A percentile compares a stretch with the other conserved stretches of the same genome.
Evolutionary conservation across 106 monocot species (phyloP).

Genomic region (Dioscorea dumetorum): DNA sequence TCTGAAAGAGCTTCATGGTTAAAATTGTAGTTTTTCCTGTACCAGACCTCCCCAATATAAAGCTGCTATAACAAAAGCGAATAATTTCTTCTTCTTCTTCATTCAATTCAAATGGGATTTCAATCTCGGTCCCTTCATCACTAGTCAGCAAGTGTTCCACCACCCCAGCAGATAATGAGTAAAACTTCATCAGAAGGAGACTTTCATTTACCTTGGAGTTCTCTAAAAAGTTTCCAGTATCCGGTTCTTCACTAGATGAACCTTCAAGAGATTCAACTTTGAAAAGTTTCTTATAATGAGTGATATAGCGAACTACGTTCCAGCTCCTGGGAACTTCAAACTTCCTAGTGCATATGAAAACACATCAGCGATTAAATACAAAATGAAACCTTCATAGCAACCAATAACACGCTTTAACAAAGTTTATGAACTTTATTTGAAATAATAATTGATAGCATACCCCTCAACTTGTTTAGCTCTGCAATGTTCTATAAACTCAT

Average conservation of each 20-base stretch:
- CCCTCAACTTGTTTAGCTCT: conserved; percentile 22
- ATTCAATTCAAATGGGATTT: conserved; percentile 25
- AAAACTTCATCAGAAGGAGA: conserved; percentile 29
- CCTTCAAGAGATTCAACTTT: not conserved
- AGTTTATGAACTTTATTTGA: not conserved
- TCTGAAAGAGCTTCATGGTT: conserved; percentile 21
- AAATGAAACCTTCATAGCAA: not conserved
- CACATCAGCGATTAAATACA: not conserved
- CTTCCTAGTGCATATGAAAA: conserved; percentile 7
- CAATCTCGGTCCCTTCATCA: conserved; percentile 17
- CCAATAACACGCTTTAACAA: not conserved
- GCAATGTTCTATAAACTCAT: conserved; percentile 34
- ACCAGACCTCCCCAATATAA: conserved; percentile 30
- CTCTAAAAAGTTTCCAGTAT: conserved; percentile 4
- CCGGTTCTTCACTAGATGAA: not conserved
- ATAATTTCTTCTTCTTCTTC: conserved; percentile 17
- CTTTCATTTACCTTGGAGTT: conserved; percentile 27
- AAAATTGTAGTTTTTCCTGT: conserved; percentile 31
- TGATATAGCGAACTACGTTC: not conserved
- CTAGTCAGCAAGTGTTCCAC: conserved; percentile 20
- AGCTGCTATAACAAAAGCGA: conserved; percentile 10
- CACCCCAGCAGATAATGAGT: conserved; percentile 23
- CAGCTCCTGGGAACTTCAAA: conserved; percentile 20
- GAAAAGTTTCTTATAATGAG: conserved; percentile 1
- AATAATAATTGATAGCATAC: conserved; percentile 15